Conservation (phyloP, 2,329 filamentous ascomycete species). For the Exophiala sideris region DNA sequence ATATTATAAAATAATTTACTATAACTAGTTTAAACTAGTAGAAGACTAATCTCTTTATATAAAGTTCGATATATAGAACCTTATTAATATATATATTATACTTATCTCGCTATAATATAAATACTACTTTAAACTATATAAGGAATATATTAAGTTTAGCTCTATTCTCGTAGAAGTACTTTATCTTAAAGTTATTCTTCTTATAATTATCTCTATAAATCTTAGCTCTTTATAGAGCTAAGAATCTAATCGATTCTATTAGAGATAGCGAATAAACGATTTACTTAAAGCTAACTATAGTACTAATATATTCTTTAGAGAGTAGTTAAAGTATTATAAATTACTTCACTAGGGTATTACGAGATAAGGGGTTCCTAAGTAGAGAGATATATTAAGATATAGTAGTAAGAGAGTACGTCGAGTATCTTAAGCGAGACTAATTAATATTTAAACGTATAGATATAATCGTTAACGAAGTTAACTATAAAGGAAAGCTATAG, state of each 20-base stretch:
- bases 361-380: not conserved
- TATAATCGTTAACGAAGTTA: no score
- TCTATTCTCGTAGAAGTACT: not conserved
- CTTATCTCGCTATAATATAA: not conserved
- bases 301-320: not conserved
- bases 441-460: no score
- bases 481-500: no score
- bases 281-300: not conserved
- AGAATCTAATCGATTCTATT: not conserved
- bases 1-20: not conserved
- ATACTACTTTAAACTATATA: not conserved
- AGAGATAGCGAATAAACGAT: not conserved
- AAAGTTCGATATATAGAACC: not conserved
- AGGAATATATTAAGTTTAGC: not conserved
- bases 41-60: not conserved
- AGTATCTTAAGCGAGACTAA: not conserved
- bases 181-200: not conserved
- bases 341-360: not conserved
- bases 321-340: constrained; percentile 1
- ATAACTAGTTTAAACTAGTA: not conserved
- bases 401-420: not conserved
- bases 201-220: not conserved
- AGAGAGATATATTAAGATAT: not conserved
- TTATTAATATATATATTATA: not conserved
- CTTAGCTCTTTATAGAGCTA: not conserved